phyloP scores from a whole-genome alignment of 805 yeast genomes.

The Candida ipomoeae region DNA sequence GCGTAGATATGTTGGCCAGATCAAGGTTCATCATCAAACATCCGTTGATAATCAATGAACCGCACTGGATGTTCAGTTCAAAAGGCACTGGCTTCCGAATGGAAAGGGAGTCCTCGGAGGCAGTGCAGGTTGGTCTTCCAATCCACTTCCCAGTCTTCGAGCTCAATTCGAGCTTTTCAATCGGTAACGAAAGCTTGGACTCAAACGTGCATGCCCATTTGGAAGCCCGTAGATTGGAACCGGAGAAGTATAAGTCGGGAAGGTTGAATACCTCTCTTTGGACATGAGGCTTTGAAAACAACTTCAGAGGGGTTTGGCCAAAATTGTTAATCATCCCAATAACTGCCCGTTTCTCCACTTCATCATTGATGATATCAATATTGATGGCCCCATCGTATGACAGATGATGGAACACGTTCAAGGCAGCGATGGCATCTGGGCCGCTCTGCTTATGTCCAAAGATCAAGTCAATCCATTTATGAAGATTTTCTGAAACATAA shows the following conservation, averaged over 20 bases:
- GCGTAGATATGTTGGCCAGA: slow-evolving; percentile 32
- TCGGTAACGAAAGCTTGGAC: slow-evolving; percentile 37
- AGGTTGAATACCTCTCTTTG: slow-evolving; percentile 35
- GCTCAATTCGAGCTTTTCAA: slow-evolving; percentile 44
- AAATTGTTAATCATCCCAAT: slow-evolving; percentile 86
- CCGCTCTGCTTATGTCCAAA: slow-evolving; percentile 84
- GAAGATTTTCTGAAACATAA: slow-evolving; percentile 70
- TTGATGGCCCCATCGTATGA: slow-evolving; percentile 84
- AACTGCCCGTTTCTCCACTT: slow-evolving; percentile 66
- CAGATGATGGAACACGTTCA: slow-evolving; percentile 78
- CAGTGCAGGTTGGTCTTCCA: slow-evolving; percentile 42
- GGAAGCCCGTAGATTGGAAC: slow-evolving; percentile 5
- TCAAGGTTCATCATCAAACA: slow-evolving; percentile 42
- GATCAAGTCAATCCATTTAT: slow-evolving; percentile 80
- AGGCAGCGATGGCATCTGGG: slow-evolving; percentile 54
- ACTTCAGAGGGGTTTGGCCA: slow-evolving; percentile 82
- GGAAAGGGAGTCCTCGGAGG: slow-evolving; percentile 34
- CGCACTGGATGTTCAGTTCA: slow-evolving; percentile 19
- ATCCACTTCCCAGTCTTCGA: slow-evolving; percentile 45
- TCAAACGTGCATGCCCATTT: slow-evolving; percentile 33
- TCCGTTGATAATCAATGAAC: slow-evolving; percentile 40
- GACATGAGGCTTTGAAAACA: slow-evolving; percentile 69
- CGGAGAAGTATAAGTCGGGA: slow-evolving; percentile 34
- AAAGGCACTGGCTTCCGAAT: slow-evolving; percentile 27
- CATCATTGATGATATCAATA: slow-evolving; percentile 68